phyloP scores from a whole-genome alignment of 306 rosid genomes.

The Quercus engelmannii region DNA sequence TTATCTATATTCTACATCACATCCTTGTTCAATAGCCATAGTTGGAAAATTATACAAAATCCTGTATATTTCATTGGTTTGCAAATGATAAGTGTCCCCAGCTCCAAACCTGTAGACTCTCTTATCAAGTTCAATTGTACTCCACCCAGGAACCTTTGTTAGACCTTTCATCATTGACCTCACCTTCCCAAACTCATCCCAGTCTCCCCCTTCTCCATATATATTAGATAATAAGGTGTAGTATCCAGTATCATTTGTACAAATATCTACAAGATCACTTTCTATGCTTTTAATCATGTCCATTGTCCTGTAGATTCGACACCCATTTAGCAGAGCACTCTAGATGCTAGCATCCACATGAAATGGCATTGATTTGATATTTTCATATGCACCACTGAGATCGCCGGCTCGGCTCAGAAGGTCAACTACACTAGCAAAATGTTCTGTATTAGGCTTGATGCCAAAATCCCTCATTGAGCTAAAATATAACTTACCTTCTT shows the following conservation, averaged over 20 bases:
- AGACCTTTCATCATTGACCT: constrained; percentile 74
- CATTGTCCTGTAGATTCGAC: constrained; percentile 68
- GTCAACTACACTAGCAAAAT: constrained; percentile 69
- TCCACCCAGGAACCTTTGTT: constrained; percentile 81
- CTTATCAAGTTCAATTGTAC: constrained; percentile 66
- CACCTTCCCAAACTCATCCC: constrained; percentile 73
- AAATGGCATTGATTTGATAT: constrained; percentile 48
- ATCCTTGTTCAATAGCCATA: constrained; percentile 43
- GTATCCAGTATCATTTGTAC: constrained; percentile 78
- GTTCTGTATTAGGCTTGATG: constrained; percentile 58
- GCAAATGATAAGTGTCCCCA: constrained; percentile 51
- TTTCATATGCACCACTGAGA: constrained; percentile 55
- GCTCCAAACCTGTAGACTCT: constrained; percentile 68
- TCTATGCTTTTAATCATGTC: constrained; percentile 57
- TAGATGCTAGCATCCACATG: constrained; percentile 71
- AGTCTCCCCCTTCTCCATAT: constrained; percentile 81
- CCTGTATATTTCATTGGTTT: constrained; percentile 41
- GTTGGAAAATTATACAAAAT: constrained; percentile 46
- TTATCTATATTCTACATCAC: constrained; percentile 27
- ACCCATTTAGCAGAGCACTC: constrained; percentile 86
- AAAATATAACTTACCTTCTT: constrained; percentile 64
- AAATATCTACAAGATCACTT: constrained; percentile 41
- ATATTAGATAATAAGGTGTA: constrained; percentile 79
- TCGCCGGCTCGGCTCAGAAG: constrained; percentile 86
- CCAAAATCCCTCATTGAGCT: constrained; percentile 53